Base-by-base conservation (phyloP, 164 flowering plant genomes). In the Litsea cubeba region DNA sequence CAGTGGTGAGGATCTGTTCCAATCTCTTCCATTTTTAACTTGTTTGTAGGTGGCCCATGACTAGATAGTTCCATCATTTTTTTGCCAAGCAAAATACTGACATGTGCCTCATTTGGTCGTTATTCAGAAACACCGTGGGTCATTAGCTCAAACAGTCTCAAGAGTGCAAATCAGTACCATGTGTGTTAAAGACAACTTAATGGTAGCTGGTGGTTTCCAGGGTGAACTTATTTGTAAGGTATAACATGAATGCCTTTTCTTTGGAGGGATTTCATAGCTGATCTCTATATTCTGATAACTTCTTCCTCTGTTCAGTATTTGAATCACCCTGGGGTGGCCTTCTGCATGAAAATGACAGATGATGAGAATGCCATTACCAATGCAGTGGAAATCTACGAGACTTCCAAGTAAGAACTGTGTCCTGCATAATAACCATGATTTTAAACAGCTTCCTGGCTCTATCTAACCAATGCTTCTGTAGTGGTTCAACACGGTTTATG, bases 201-300 rank as follows among this genome's bases (percentile, higher is more conserved):
- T 91, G 85, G 97, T 85, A 4, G 95, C 94, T 23, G 99, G 99
- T 73, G 99, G 99, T 46, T 93, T 93, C 76, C 94, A 85, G n/a
- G 99, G 99, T 72, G 99, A 95, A 82, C 95, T 95, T 22, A 85
- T 95, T 57, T 91, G 94, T 82, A 95, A 95, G 99, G 99, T 95
- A 86, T 17, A 30, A 5, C 2, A 40, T 25, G 65, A 46, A 71
- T 24, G 28, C 70, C 24, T 49, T 7, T 35, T 40, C 46, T 40
- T 40, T 40, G 46, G 8, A 63, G 32, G 22, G 60, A 14, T 20
- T 54, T 54, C 2, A 26, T 22, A 28, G 28, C 25, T 23, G 3
- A 20, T 23, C 68, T 40, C 15, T 7, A 24, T 11, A 25, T 50
- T 50, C 20, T 49, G 70, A 54, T 73, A 54, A 5, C 22, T 66